phyloP scores from a whole-genome alignment of 768 basidiomycete species.

The Porphyrellus cyaneotinctus region DNA sequence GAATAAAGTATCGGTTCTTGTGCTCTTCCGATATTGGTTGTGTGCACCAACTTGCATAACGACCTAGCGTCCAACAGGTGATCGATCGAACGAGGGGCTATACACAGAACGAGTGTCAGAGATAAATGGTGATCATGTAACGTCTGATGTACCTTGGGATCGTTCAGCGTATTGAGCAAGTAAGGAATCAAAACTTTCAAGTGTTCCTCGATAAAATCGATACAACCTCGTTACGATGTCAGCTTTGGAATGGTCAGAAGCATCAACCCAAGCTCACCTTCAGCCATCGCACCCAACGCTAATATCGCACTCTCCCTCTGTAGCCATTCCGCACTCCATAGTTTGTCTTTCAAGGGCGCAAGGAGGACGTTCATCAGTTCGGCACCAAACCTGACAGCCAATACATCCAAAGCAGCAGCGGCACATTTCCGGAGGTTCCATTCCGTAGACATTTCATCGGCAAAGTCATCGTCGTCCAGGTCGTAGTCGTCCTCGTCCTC shows the following conservation, averaged over 20 bases:
- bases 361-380: constrained; percentile 87
- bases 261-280: constrained; percentile 54
- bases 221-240: constrained; percentile 64
- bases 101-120: constrained; percentile 10
- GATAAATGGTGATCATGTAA: background rate
- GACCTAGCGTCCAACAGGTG: constrained; percentile 98
- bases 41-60: constrained; percentile 98
- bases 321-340: constrained; percentile 92
- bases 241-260: background rate
- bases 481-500: constrained; percentile 88
- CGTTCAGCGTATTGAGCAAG: constrained; percentile 83
- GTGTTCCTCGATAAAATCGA: constrained; percentile 93
- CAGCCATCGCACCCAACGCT: constrained; percentile 96
- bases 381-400: constrained; percentile 88
- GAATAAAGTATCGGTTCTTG: constrained; percentile 87
- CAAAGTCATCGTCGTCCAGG: constrained; percentile 79
- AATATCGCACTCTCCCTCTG: constrained; percentile 94
- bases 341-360: constrained; percentile 84
- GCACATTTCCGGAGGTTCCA: constrained; percentile 99
- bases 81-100: constrained; percentile 97
- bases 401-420: constrained; percentile 93
- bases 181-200: constrained; percentile 91
- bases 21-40: constrained; percentile 80
- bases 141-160: constrained; percentile 68
- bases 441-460: constrained; percentile 95